Evolutionary conservation across 75 land plant genomes (phyloP).

Genomic region (Larix kaempferi): DNA sequence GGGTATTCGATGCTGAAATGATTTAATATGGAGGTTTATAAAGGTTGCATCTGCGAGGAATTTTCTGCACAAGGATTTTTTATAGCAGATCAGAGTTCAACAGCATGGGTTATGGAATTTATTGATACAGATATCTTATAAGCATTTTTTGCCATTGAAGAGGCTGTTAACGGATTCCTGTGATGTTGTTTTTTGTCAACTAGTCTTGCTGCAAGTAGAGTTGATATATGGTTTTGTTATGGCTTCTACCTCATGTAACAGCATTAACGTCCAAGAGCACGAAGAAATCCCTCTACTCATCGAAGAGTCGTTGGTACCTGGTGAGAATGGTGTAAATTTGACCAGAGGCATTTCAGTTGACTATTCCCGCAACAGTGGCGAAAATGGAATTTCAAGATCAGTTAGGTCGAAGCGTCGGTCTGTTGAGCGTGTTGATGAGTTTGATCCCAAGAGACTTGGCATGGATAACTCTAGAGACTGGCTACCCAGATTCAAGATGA

Average conservation of each 20-base stretch:
- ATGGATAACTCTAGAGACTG: background rate
- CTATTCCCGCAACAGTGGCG: background rate
- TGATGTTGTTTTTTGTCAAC: no score
- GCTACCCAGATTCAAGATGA: slow-evolving; percentile 1
- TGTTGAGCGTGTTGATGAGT: background rate
- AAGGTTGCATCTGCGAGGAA: no score
- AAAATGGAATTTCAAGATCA: background rate
- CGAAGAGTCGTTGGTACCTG: background rate
- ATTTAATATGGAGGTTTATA: no score
- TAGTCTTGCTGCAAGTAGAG: no score
- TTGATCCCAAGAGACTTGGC: background rate
- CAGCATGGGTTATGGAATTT: no score
- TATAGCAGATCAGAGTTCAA: no score
- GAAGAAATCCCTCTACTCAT: background rate
- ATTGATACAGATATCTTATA: no score
- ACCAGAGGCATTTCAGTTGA: background rate
- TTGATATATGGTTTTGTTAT: background rate
- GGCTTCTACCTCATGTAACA: background rate
- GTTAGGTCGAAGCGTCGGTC: background rate
- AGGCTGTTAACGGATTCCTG: no score
- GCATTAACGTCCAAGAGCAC: background rate
- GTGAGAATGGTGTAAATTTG: background rate
- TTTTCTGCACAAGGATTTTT: no score
- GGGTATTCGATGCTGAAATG: no score
- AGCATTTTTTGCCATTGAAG: no score